phyloP scores from a whole-genome alignment of 371 early-diverging fungal genomes.

The Mortierella sp. region DNA sequence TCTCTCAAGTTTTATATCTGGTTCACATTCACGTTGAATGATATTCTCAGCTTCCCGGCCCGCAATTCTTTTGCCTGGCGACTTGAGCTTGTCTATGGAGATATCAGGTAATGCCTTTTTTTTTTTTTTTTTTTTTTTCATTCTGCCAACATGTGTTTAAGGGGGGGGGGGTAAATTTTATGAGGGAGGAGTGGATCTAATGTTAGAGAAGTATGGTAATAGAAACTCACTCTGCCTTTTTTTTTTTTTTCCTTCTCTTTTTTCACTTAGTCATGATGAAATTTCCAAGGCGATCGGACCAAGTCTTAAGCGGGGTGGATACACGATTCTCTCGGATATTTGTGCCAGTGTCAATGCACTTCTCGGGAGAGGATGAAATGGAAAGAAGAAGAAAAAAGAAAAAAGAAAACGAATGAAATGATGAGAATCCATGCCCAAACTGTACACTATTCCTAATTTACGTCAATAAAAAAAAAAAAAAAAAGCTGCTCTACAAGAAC shows the following conservation, averaged over 20 bases:
- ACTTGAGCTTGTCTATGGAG: constrained; percentile 43
- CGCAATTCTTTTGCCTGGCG: constrained; percentile 48
- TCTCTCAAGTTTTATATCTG: constrained; percentile 52
- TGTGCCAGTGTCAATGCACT: constrained; percentile 34
- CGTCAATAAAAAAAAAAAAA: not conserved
- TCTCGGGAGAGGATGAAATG: not conserved
- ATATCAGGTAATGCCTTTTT: constrained; percentile 30
- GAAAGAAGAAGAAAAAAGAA: not conserved
- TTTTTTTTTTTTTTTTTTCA: not conserved
- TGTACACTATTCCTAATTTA: not conserved
- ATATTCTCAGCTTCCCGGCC: constrained; percentile 39
- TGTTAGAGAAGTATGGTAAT: too few relatives aligned
- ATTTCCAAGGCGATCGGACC: constrained; percentile 29
- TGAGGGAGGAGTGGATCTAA: too few relatives aligned
- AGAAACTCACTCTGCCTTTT: too few relatives aligned
- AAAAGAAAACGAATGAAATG: too few relatives aligned
- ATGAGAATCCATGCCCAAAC: not conserved
- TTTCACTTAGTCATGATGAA: constrained; percentile 19
- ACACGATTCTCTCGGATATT: constrained; percentile 28
- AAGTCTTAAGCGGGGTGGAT: constrained; percentile 37
- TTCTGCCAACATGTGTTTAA: too few relatives aligned
- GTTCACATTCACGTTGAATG: constrained; percentile 51
- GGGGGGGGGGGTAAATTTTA: too few relatives aligned
- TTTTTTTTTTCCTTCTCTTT: not conserved
- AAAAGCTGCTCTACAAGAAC: not conserved